These are phyloP conservation scores for Fusarium solani-melongenae DNA, from an alignment of 2,329 filamentous ascomycete species.

Conservation along the genomic window DNA sequence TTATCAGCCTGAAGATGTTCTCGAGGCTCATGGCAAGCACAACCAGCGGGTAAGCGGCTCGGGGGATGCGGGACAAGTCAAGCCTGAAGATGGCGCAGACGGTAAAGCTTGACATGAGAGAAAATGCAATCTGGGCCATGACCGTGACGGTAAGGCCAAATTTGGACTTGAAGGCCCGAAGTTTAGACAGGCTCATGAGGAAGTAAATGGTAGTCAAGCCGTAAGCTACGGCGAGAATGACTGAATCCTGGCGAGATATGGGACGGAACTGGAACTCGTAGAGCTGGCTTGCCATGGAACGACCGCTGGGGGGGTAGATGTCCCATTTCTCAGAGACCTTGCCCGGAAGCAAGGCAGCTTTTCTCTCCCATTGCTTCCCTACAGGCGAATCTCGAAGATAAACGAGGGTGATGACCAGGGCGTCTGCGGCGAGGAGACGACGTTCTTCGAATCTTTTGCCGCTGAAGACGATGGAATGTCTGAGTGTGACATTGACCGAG, in stretches of 20 bases:
- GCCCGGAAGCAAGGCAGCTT: conserved; percentile 63
- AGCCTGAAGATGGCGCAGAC: conserved; percentile 81
- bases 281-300: conserved; percentile 66
- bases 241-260: conserved; percentile 73
- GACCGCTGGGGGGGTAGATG: conserved; percentile 71
- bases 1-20: conserved; percentile 82
- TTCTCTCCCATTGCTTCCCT: conserved; percentile 73
- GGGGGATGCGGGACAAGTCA: conserved; percentile 79
- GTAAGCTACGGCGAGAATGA: conserved; percentile 74
- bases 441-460: conserved; percentile 80
- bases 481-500: conserved; percentile 77
- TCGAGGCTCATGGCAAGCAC: conserved; percentile 81
- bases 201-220: conserved; percentile 73
- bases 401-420: conserved; percentile 81
- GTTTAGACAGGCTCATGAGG: conserved; percentile 72
- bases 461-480: conserved; percentile 83
- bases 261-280: conserved; percentile 85
- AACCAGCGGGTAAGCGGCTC: conserved; percentile 80
- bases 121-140: conserved; percentile 75
- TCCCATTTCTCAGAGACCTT: conserved; percentile 67
- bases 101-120: conserved; percentile 82
- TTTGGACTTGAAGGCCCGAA: conserved; percentile 80
- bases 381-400: conserved; percentile 74
- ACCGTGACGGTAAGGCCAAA: conserved; percentile 78
- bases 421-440: conserved; percentile 76